Base-by-base conservation (phyloP, 352 stramenopile genomes). In the Thalassiosira livingstoniorum region DNA sequence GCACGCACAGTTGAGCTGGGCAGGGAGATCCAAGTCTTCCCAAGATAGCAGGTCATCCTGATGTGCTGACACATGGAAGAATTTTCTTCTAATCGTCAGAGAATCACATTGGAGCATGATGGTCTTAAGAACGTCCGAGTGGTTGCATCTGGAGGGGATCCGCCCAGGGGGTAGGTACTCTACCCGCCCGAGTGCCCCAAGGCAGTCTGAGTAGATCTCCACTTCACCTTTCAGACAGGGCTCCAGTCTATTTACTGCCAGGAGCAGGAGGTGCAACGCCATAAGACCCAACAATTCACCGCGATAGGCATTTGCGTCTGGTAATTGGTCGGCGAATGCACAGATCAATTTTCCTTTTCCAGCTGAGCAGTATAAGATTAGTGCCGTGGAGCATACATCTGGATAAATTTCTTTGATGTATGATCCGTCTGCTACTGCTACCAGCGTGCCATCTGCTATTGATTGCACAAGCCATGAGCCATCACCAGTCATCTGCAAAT, bases 341-440 rank as follows among this genome's bases (percentile, higher is more conserved):
- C 65, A n/a, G n/a, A 65, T 31, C 5, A 79, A 23, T 10, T 43
- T 53, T 13, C 63, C 63, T 64, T 53, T 61, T 1, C 58, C 62
- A 29, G 37, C 35, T 35, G 2, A 31, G 53, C 70, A 78, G 32
- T 78, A 43, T 1, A 78, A 32, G 13, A 78, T 45, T 39, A 63
- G 63, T 34, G 60, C 70, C 21, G 32, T 32, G 0, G 60, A 62
- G 35, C 51, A 51, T 7, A 65, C 4, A 31, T 65, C 7, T 18
- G 58, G 58, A 18, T 65, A 37, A 0, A 73, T 23, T 32, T 79
- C 58, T 23, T 53, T 62, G 1, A 73, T 72, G 15, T 73, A 79
- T 23, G 71, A 79, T 0, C 71, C 71, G 42, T 79, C 71, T 45
- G 71, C 63, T 7, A 79, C 71, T 4, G 61, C 61, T 4, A 79